Conservation (phyloP, 177 flowering plant species). For the Vitis hybrid region DNA sequence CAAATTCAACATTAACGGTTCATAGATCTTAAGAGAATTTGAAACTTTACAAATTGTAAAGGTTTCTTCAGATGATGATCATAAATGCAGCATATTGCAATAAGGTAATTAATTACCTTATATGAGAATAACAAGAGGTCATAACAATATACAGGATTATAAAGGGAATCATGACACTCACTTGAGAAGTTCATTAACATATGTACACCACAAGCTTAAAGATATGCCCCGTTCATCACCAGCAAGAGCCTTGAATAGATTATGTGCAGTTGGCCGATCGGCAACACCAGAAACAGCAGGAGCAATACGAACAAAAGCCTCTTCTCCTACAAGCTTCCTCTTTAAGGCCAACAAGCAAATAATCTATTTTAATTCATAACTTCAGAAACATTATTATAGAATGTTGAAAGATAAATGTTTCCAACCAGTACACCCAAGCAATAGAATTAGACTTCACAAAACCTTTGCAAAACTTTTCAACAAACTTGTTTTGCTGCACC, state of each 20-base stretch:
- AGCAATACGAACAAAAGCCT: conserved; percentile 89
- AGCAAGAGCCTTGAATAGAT: conserved; percentile 84
- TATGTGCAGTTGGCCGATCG: conserved; percentile 81
- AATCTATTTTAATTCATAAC: background rate
- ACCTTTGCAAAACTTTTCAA: no score
- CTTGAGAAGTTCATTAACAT: conserved; percentile 76
- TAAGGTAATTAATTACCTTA: background rate
- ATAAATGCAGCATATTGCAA: background rate
- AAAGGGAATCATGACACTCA: conserved; percentile 28
- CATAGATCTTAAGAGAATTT: background rate
- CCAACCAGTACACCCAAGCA: background rate
- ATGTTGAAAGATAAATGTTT: background rate
- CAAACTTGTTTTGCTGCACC: background rate
- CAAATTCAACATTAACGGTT: background rate
- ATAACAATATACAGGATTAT: background rate
- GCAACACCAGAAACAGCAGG: conserved; percentile 92
- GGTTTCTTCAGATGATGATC: background rate
- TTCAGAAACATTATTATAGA: background rate
- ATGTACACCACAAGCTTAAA: conserved; percentile 62
- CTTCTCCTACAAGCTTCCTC: conserved; percentile 68
- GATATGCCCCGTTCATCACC: conserved; percentile 73
- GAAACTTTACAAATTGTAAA: background rate
- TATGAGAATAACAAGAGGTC: background rate
- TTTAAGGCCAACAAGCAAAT: conserved; percentile 26
- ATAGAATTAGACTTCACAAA: no score